Percentiles rank a stretch among this genome's conserved stretches.
These are phyloP conservation scores for Neospermospora avenae DNA, from an alignment of 2,329 filamentous ascomycete species.

Conservation along the genomic window DNA sequence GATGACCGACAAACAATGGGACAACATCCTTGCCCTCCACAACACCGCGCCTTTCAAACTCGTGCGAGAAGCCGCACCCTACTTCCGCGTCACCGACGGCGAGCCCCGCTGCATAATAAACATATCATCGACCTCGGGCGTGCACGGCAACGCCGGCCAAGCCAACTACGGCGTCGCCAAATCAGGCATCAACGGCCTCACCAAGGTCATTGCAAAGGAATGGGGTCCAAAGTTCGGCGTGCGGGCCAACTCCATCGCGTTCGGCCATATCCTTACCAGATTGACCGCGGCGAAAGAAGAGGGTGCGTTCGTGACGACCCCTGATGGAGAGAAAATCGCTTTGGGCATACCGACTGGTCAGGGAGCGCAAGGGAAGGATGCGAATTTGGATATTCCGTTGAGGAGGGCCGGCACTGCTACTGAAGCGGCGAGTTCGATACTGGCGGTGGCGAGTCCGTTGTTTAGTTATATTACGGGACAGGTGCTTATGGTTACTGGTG, in stretches of 20 bases:
- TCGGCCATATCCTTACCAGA: conserved; percentile 76
- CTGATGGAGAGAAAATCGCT: conserved; percentile 71
- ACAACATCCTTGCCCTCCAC: conserved; percentile 81
- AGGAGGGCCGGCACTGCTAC: conserved; percentile 72
- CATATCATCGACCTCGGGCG: conserved; percentile 75
- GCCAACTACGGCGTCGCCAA: conserved; percentile 86
- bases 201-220: conserved; percentile 88
- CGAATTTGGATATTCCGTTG: conserved; percentile 71
- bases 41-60: conserved; percentile 84
- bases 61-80: conserved; percentile 74
- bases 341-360: conserved; percentile 69
- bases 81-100: conserved; percentile 83
- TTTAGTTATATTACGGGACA: conserved; percentile 85
- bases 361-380: conserved; percentile 40
- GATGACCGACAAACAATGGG: conserved; percentile 89
- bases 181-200: conserved; percentile 77
- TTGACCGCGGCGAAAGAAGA: conserved; percentile 82
- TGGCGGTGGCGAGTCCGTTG: conserved; percentile 77
- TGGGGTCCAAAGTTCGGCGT: conserved; percentile 86
- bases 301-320: conserved; percentile 73
- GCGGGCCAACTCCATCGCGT: conserved; percentile 78
- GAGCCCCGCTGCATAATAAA: conserved; percentile 78
- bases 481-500: conserved; percentile 83
- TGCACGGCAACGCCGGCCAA: conserved; percentile 88
- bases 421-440: conserved; percentile 73